Conservation (phyloP, 352 stramenopile species). For the Phytophthora quininea region DNA sequence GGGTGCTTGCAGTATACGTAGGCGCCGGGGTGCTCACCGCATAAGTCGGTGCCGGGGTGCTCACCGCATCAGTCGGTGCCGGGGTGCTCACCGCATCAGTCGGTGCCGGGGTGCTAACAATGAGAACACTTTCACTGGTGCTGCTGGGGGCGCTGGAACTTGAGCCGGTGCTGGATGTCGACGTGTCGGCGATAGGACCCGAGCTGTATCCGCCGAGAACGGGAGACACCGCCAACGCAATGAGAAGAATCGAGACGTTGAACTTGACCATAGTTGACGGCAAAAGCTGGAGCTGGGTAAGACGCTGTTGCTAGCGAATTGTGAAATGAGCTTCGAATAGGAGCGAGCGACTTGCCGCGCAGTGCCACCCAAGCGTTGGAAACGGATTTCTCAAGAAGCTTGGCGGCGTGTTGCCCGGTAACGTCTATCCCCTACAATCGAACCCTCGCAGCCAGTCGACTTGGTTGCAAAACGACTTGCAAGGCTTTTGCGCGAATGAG, state of each 20-base stretch:
- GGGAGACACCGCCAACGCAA: conserved; percentile 18
- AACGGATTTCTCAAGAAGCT: conserved; percentile 5
- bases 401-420: conserved; percentile 2
- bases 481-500: too few relatives aligned
- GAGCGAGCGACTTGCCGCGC: conserved; percentile 1
- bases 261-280: conserved; percentile 44
- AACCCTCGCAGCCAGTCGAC: too few relatives aligned
- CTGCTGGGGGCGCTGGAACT: conserved; percentile 4
- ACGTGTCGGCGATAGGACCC: conserved; percentile 8
- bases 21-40: too few relatives aligned
- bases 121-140: conserved; percentile 8
- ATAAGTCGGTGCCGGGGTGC: too few relatives aligned
- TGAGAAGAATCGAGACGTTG: conserved; percentile 32
- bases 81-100: too few relatives aligned
- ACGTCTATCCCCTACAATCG: not conserved
- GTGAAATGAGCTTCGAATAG: conserved; percentile 17
- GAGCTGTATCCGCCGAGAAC: conserved; percentile 15
- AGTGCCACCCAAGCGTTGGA: not conserved
- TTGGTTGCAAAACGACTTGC: too few relatives aligned
- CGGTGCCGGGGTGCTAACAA: too few relatives aligned
- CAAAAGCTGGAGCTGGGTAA: conserved; percentile 23
- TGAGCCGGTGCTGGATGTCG: not conserved
- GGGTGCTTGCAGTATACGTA: too few relatives aligned
- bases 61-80: too few relatives aligned
- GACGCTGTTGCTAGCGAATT: conserved; percentile 38